Evolutionary conservation across 2,329 filamentous ascomycete genomes (phyloP).

Genomic region (Colletotrichum sp.): DNA sequence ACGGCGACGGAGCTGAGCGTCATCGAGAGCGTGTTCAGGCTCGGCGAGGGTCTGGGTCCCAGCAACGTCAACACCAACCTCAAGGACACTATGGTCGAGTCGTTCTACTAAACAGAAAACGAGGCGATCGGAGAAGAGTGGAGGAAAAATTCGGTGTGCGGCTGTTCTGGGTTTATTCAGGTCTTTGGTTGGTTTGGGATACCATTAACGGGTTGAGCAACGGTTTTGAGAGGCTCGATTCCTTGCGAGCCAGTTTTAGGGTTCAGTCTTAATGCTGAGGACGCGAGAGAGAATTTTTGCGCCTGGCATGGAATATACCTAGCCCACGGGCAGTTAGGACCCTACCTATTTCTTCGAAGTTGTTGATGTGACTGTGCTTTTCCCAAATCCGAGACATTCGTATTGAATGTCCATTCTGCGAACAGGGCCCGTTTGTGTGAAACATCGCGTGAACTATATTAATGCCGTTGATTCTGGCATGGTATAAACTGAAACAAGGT

Average conservation of each 20-base stretch:
- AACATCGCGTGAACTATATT: neutral
- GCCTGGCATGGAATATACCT: conserved; percentile 10
- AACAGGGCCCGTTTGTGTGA: neutral
- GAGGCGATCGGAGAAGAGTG: neutral
- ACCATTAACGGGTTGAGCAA: conserved; percentile 20
- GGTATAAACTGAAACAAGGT: neutral
- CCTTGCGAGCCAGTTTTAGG: conserved; percentile 7
- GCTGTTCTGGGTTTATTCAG: conserved; percentile 4
- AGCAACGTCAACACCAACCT: conserved; percentile 81
- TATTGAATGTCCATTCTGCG: neutral
- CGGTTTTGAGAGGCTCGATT: conserved; percentile 2
- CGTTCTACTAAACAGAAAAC: conserved; percentile 78
- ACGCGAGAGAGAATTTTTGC: neutral
- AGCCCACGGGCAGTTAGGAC: conserved; percentile 9
- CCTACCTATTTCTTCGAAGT: neutral
- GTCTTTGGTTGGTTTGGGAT: conserved; percentile 21
- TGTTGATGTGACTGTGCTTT: neutral
- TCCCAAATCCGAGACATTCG: neutral
- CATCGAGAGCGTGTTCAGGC: conserved; percentile 92
- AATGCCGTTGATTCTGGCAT: neutral
- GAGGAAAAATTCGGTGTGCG: neutral
- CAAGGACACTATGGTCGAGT: conserved; percentile 99
- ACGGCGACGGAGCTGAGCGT: conserved; percentile 96
- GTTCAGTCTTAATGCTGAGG: neutral
- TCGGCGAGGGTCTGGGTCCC: conserved; percentile 85